Conservation (phyloP, 2,329 filamentous ascomycete genomes). For the Diaporthe sp. region DNA sequence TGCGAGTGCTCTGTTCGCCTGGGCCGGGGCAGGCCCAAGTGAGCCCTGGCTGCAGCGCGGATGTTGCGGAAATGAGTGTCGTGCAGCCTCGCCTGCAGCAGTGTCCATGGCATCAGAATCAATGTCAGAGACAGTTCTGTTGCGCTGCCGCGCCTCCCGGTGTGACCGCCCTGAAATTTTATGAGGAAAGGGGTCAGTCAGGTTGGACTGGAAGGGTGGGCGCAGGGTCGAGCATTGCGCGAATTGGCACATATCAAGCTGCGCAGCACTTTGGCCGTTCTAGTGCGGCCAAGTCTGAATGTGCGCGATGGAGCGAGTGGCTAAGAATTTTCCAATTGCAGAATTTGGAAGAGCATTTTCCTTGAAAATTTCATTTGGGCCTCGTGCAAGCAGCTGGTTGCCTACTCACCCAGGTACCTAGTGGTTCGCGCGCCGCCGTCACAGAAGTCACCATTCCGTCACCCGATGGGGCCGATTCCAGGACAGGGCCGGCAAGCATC, state of each 20-base stretch:
- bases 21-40: neutral
- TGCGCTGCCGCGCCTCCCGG: neutral
- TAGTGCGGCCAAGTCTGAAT: neutral
- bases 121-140: neutral
- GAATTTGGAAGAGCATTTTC: neutral
- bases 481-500: neutral
- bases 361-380: neutral
- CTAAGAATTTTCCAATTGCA: no score
- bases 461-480: neutral
- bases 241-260: neutral
- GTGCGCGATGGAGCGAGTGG: neutral
- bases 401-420: neutral
- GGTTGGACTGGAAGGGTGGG: neutral
- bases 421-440: neutral
- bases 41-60: neutral
- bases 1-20: neutral
- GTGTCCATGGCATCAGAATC: neutral
- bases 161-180: neutral
- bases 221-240: constrained; percentile 1
- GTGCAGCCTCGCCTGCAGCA: constrained; percentile 9
- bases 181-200: no score
- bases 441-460: no score
- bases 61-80: neutral
- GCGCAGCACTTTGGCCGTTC: neutral
- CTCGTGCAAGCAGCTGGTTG: neutral